A percentile compares a stretch with the other conserved stretches of the same genome.
These are phyloP conservation scores for Phytophthora rubi DNA, from an alignment of 352 stramenopile genomes.

Conservation along the genomic window DNA sequence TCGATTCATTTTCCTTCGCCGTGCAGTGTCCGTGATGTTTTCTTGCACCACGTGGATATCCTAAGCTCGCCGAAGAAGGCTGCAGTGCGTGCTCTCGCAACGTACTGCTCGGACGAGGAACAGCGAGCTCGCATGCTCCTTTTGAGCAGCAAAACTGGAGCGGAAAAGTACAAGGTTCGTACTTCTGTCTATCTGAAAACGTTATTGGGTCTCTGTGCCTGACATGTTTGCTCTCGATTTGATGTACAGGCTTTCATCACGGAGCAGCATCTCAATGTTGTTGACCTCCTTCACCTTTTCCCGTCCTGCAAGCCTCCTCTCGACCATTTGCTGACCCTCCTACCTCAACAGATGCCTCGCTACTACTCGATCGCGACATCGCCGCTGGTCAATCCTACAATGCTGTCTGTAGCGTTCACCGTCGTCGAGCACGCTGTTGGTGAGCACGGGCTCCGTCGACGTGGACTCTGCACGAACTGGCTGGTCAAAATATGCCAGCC, in stretches of 20 bases:
- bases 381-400: conserved; percentile 72
- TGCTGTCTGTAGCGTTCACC: conserved; percentile 91
- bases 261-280: conserved; percentile 88
- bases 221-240: neutral
- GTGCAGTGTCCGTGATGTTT: conserved; percentile 77
- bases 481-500: conserved; percentile 55
- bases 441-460: conserved; percentile 41
- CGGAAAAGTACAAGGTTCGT: conserved; percentile 71
- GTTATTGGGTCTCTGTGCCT: conserved; percentile 1
- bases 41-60: conserved; percentile 87
- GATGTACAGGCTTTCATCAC: conserved; percentile 71
- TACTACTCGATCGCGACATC: conserved; percentile 97
- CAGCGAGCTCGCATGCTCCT: conserved; percentile 67
- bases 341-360: conserved; percentile 91
- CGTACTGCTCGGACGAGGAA: conserved; percentile 68
- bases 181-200: neutral
- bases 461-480: conserved; percentile 75
- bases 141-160: conserved; percentile 74
- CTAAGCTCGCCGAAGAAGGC: conserved; percentile 82
- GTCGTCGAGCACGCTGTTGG: conserved; percentile 88
- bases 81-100: conserved; percentile 63
- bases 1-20: conserved; percentile 54
- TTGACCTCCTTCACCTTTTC: conserved; percentile 94
- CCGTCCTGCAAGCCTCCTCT: conserved; percentile 92
- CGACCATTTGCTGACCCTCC: conserved; percentile 82